Evolutionary conservation across 352 stramenopile species (phyloP).

Genomic region (Globisporangium iwayamae): DNA sequence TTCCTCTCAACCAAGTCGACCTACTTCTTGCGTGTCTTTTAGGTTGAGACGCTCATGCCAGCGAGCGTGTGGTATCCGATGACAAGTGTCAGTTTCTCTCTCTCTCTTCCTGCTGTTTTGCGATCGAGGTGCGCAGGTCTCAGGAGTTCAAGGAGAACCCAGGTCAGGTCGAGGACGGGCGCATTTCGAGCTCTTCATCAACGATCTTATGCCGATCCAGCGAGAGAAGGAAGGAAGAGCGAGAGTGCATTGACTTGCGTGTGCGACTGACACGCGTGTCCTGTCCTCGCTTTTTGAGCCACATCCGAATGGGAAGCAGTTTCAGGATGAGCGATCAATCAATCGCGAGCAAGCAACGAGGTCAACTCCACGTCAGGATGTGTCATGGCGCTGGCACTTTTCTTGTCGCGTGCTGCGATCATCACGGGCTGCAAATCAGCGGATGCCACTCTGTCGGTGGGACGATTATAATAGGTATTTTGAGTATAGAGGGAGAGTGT

Average conservation of each 20-base stretch:
- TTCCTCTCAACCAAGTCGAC: conserved; percentile 4
- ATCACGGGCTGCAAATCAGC: conserved; percentile 1
- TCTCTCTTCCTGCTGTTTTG: not conserved
- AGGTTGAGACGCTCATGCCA: not conserved
- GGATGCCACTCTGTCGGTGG: not conserved
- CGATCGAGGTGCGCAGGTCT: conserved; percentile 1
- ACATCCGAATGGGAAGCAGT: not conserved
- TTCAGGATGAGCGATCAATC: conserved; percentile 9
- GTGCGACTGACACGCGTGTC: not conserved
- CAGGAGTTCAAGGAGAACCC: not conserved
- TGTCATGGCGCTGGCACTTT: conserved; percentile 14
- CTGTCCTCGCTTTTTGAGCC: not conserved
- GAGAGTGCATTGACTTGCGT: not conserved
- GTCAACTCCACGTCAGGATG: conserved; percentile 14
- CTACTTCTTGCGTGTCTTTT: conserved; percentile 3
- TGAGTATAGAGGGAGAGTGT: not conserved
- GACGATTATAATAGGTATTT: not conserved
- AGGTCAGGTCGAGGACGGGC: not conserved
- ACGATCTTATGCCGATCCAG: not conserved
- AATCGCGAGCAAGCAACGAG: not conserved
- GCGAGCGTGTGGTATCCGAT: not conserved
- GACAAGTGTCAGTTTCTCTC: not conserved
- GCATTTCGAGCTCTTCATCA: not conserved
- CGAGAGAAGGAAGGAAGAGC: not conserved
- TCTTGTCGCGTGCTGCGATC: conserved; percentile 5